Base-by-base conservation (phyloP, 768 basidiomycete species). In the Kwoniella dendrophila region DNA sequence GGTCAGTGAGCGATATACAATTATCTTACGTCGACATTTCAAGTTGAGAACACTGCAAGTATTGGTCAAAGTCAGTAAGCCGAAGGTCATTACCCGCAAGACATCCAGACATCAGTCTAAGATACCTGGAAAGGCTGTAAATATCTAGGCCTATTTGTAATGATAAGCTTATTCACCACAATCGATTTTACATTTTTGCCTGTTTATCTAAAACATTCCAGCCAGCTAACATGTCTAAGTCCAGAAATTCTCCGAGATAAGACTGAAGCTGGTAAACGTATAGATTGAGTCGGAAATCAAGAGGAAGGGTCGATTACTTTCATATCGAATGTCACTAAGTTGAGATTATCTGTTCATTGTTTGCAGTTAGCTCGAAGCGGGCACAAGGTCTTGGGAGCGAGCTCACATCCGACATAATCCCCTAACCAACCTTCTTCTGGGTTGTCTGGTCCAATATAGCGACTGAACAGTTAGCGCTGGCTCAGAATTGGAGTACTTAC, bases 271-370 rank as follows among this genome's bases (percentile, higher is more conserved):
- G n/a, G n/a, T n/a, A n/a, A n/a, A 10, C n/a, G n/a, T 44, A n/a
- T 44, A 44, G n/a, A 8, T 14, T 22, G 20, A 3, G 8, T 38
- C 4, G 20, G 4, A 11, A 5, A 8, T 51, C 32, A 14, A 29
- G 33, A 14, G 30, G 33, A 30, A 49, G 12, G 41, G 20, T 22
- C n/a, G 41, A 59, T 51, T 36, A 49, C 32, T n/a, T 48, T 56
- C 54, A 63, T 63, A 26, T 63, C 62, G 55, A 63, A 50, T 10
- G 62, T 63, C 34, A 63, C 62, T 12, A 56, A 24, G 27, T 56
- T 63, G 27, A 63, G 16, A 29, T 63, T 56, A 43, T 63, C 62
- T 63, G 20, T 14, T n/a, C n/a, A n/a, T 20, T 16, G 40, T 8
- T 5, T 3, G n/a, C 26, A 5, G 3, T 26, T 38, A 41, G 41